Evolutionary conservation across 768 basidiomycete genomes (phyloP), one percentile per base, ranked within the genome.

Genomic region (Pisolithus tinctorius): DNA sequence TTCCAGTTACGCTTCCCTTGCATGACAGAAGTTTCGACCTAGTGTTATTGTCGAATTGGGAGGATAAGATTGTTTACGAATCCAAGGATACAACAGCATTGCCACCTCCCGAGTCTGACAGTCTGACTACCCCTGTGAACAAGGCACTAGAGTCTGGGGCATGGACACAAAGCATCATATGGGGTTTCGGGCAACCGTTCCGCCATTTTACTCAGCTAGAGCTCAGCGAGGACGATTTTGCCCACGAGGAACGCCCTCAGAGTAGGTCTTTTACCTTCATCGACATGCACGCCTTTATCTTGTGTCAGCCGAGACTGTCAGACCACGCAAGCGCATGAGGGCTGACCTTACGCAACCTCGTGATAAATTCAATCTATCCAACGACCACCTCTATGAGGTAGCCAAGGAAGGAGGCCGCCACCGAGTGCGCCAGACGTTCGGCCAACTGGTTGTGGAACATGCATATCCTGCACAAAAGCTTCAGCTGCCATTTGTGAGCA

Each of bases 291-390:
- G 34, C 25, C n/a, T 11, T 26, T 54, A 62, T 45, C 29, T 13
- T 16, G 17, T 39, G 37, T 51, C 27, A 58, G 53, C 56, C 69
- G 84, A 86, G 52, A 78, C 76, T 3, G 75, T 75, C 45, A 71
- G 84, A 44, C 83, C 82, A 13, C 76, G 85, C 53, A 91, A 87
- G 62, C 77, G 87, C 43, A 58, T 83, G 17, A 72, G 88, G 50
- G 68, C 76, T 13, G 88, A 92, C 57, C 72, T 71, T 52, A 76
- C 75, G 14, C 73, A 71, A 41, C 71, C 78, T 47, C 79, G 80
- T 40, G 95, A 99, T 69, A 93, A 92, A 59, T 97, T 90, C 74
- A 98, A 99, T 63, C 73, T 98, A 23, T 95, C 93, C 3, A 98
- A 98, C 59, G 96, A 99, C 63, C 88, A 92, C 55, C 79, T 86